Base-by-base conservation (phyloP, 108 stramenopile species). In the Parmales sp. region DNA sequence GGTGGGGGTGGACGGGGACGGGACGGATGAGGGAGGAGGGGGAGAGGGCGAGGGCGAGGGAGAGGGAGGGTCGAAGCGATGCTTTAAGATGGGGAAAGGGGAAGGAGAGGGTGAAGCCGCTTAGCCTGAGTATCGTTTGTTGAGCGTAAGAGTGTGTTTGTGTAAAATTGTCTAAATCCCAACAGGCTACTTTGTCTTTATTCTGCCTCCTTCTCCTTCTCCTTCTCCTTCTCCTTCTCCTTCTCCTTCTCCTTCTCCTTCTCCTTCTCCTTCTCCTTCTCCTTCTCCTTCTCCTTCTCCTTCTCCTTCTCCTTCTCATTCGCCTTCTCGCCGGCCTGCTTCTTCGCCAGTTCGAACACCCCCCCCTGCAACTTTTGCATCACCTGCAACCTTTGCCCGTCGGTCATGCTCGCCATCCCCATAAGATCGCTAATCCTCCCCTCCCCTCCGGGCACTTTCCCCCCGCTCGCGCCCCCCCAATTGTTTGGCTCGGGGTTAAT, bases 361-460 rank as follows among this genome's bases (percentile, higher is more conserved):
- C n/a, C n/a, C n/a, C n/a, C n/a, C 28, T 60, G 54, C 54, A 60
- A 34, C 1, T 13, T 60, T 2, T 34, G 26, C 54, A 60, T 60
- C 26, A 60, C 54, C 54, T 60, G 13, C 54, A 60, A 28, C 3
- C 54, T 11, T 16, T 60, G 54, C 28, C 36, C 31, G 16, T 60
- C 54, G 13, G 54, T 60, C 54, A 60, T 60, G 54, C n/a, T 20
- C 26, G 54, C 54, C 54, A 60, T 60, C 3, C 54, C 54, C n/a
- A n/a, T n/a, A n/a, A n/a, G n/a, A 31, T 34, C 29, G 2, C 54
- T 34, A 4, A 11, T 43, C 41, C 8, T 43, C 41, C 11, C 41
- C 11, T 43, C 41, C 41, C 16, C 11, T 43, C 11, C 41, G 11
- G 8, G 11, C 41, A 11, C 16, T 16, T 11, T 43, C 41, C 11